Conservation (phyloP, 129 eudicot species). For the Artemisia annua region DNA sequence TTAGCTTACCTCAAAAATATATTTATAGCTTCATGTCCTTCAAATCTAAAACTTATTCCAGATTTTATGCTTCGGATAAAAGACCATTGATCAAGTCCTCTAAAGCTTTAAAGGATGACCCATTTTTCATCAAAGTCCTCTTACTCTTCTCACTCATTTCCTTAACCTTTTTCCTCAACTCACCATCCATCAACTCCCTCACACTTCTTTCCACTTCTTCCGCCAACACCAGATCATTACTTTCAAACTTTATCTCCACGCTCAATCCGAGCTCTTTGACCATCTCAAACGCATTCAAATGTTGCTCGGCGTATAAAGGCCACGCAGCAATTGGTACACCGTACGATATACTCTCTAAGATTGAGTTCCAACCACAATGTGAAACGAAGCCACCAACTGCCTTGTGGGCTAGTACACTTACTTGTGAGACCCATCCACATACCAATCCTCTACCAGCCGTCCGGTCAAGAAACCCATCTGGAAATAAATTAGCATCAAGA, state of each 20-base stretch:
- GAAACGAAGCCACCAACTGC: slow-evolving; percentile 45
- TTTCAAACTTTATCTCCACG: slow-evolving; percentile 30
- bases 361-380: slow-evolving; percentile 50
- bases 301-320: slow-evolving; percentile 49
- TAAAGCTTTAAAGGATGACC: slow-evolving; percentile 33
- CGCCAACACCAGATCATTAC: slow-evolving; percentile 29
- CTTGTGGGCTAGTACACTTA: slow-evolving; percentile 37
- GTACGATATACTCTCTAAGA: slow-evolving; percentile 33
- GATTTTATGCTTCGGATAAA: not conserved
- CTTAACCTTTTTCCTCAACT: slow-evolving; percentile 21
- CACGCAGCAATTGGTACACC: slow-evolving; percentile 41
- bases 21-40: no score
- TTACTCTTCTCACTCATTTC: slow-evolving; percentile 35
- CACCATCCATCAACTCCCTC: slow-evolving; percentile 35
- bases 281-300: slow-evolving; percentile 42
- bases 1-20: no score
- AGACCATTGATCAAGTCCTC: slow-evolving; percentile 18
- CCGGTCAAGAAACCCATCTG: slow-evolving; percentile 38
- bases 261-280: slow-evolving; percentile 34
- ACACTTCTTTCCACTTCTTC: slow-evolving; percentile 34
- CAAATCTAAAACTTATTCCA: not conserved
- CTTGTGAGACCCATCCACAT: slow-evolving; percentile 48
- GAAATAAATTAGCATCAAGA: slow-evolving; percentile 21
- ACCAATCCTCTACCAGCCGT: slow-evolving; percentile 30
- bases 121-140: slow-evolving; percentile 25